These are phyloP conservation scores for Turnera subulata DNA, from an alignment of 345 rosid genomes.

Conservation along the genomic window DNA sequence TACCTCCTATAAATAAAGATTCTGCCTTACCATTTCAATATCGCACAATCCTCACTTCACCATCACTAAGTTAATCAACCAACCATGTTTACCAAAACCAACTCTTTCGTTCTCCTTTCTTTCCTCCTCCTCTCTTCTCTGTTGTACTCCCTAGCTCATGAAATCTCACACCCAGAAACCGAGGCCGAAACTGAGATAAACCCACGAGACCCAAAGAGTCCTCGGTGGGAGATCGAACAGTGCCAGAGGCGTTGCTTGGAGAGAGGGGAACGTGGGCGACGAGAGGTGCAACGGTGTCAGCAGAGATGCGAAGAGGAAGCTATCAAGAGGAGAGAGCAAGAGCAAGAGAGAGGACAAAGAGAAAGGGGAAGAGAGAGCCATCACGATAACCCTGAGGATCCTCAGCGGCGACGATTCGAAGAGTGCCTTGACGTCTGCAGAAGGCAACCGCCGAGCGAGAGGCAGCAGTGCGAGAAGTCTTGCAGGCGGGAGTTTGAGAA, in stretches of 20 bases:
- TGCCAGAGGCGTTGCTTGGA: constrained; percentile 27
- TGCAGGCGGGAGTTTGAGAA: not conserved
- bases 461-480: not conserved
- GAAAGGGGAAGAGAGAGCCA: not conserved
- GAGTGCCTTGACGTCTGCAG: not conserved
- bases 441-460: not conserved
- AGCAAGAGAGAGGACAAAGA: not conserved
- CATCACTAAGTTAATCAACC: not conserved
- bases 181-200: not conserved
- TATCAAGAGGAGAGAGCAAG: not conserved
- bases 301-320: constrained; percentile 17
- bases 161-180: not conserved
- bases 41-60: not conserved
- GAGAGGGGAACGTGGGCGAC: constrained; percentile 9
- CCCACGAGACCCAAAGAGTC: constrained; percentile 6
- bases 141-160: not conserved
- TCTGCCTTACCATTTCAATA: too few species aligned
- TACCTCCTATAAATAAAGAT: not conserved
- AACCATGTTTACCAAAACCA: not conserved
- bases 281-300: constrained; percentile 14
- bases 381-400: not conserved
- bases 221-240: too few species aligned
- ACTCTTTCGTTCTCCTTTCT: constrained; percentile 1
- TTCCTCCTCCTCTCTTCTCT: not conserved
- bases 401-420: not conserved